These are phyloP conservation scores for Stephania yunnanensis DNA, from an alignment of 164 flowering plant genomes.

Conservation along the genomic window DNA sequence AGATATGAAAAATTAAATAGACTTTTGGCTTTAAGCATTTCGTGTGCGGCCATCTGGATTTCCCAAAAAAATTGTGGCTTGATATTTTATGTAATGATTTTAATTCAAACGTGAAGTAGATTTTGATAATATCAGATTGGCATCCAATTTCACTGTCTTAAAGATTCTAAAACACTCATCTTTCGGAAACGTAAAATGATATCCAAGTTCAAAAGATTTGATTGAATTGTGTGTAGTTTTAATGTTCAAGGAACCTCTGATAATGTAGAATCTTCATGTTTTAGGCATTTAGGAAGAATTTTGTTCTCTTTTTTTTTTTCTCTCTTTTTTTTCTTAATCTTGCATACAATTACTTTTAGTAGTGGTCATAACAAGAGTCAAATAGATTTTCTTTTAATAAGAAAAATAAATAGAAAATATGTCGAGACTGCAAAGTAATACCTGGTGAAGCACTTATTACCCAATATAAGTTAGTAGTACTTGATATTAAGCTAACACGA, in stretches of 20 bases:
- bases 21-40: background rate
- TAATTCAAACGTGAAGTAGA: background rate
- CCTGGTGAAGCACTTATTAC: no score
- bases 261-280: background rate
- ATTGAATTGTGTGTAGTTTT: background rate
- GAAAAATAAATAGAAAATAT: no score
- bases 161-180: background rate
- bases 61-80: background rate
- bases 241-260: background rate
- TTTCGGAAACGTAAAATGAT: background rate
- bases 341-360: no score
- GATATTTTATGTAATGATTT: background rate
- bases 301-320: no score
- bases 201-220: background rate
- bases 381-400: no score
- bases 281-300: no score
- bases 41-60: background rate
- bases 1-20: conserved; percentile 4
- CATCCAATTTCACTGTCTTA: background rate
- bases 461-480: no score
- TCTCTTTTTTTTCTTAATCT: no score
- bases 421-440: no score
- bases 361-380: no score
- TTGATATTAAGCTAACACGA: no score
- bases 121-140: background rate